A percentile compares a stretch with the other conserved stretches of the same genome.
These are phyloP conservation scores for Firmiana major DNA, from an alignment of 345 rosid species.

Conservation along the genomic window DNA sequence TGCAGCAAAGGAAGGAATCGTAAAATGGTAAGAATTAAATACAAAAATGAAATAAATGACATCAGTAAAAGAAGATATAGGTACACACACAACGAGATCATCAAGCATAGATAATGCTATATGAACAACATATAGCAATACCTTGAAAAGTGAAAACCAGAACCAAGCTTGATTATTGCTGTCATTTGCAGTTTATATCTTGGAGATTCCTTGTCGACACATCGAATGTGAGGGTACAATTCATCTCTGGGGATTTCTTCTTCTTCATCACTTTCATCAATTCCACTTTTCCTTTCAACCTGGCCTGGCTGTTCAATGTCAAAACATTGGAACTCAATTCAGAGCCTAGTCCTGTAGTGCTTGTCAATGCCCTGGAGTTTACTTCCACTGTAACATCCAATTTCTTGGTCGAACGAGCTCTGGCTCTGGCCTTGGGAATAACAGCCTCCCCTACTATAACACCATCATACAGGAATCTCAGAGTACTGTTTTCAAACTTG, in stretches of 20 bases:
- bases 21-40: neutral
- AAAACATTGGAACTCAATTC: conserved; percentile 33
- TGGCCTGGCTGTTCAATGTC: conserved; percentile 26
- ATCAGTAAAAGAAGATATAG: neutral
- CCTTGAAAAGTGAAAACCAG: too few relatives aligned
- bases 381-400: conserved; percentile 22
- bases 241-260: conserved; percentile 32
- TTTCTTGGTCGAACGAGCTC: conserved; percentile 23
- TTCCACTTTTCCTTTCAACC: conserved; percentile 35
- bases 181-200: conserved; percentile 23
- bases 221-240: conserved; percentile 31
- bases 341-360: conserved; percentile 7
- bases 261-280: conserved; percentile 27
- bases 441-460: conserved; percentile 21
- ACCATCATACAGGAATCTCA: conserved; percentile 18
- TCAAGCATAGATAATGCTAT: too few relatives aligned
- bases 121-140: too few relatives aligned
- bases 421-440: conserved; percentile 24
- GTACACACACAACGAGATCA: neutral
- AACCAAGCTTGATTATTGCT: neutral
- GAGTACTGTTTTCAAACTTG: conserved; percentile 21
- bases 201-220: conserved; percentile 15
- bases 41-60: neutral
- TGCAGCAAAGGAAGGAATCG: neutral
- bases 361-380: conserved; percentile 14